These are phyloP conservation scores for Sclerotinia glacialis DNA, from an alignment of 2,329 filamentous ascomycete genomes.

Conservation along the genomic window DNA sequence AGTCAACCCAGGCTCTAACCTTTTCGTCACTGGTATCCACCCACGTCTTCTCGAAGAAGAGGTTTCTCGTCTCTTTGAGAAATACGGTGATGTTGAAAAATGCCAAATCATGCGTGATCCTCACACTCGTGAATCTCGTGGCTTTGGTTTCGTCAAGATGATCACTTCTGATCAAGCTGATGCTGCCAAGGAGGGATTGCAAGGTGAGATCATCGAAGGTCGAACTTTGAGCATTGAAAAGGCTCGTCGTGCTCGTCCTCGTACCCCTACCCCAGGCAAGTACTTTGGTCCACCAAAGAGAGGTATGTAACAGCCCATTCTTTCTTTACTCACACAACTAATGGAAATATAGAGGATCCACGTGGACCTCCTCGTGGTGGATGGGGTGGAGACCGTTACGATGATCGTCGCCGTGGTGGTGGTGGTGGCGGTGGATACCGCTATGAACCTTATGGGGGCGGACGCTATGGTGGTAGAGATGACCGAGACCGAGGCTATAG, in stretches of 20 bases:
- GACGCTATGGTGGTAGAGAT: constrained; percentile 42
- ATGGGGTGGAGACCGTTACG: constrained; percentile 40
- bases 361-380: constrained; percentile 48
- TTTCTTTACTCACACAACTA: constrained; percentile 37
- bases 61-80: constrained; percentile 93
- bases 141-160: constrained; percentile 99
- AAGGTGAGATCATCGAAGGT: constrained; percentile 92
- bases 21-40: constrained; percentile 98
- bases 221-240: constrained; percentile 98
- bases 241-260: constrained; percentile 88
- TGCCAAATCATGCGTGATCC: constrained; percentile 99
- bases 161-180: constrained; percentile 91
- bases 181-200: constrained; percentile 91
- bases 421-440: constrained; percentile 42
- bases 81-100: constrained; percentile 98
- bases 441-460: constrained; percentile 34
- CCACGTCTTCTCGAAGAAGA: constrained; percentile 86
- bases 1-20: constrained; percentile 91
- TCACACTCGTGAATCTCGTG: constrained; percentile 96
- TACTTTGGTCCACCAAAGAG: constrained; percentile 99
- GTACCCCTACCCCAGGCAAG: constrained; percentile 95
- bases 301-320: constrained; percentile 61
- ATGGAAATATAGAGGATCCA: constrained; percentile 49
- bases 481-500: constrained; percentile 45
- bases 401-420: constrained; percentile 47